These are phyloP conservation scores for Irpex sp. DNA, from an alignment of 1,284 basidiomycete genomes.

Conservation along the genomic window DNA sequence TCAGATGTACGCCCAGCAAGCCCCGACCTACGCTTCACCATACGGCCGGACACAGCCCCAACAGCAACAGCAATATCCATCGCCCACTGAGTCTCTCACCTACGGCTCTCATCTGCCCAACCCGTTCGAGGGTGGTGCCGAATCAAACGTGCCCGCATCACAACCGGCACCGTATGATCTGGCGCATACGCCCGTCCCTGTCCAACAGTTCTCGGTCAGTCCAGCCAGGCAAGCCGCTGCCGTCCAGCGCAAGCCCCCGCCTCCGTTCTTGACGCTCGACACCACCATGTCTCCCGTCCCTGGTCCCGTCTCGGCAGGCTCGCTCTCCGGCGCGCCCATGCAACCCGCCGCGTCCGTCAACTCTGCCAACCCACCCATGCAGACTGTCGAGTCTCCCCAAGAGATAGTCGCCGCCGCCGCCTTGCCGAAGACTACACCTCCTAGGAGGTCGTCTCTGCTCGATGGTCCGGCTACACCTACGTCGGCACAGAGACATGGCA, in stretches of 20 bases:
- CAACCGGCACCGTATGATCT: not conserved
- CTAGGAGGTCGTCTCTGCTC: slow-evolving; percentile 14
- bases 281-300: slow-evolving; percentile 7
- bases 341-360: slow-evolving; percentile 13
- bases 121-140: slow-evolving; percentile 10
- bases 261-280: slow-evolving; percentile 18
- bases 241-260: slow-evolving; percentile 24
- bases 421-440: not conserved
- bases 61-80: slow-evolving; percentile 9
- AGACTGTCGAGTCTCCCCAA: slow-evolving; percentile 8
- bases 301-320: slow-evolving; percentile 11
- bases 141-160: not conserved
- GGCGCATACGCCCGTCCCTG: not conserved
- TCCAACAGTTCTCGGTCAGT: not conserved
- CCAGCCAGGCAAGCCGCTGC: slow-evolving; percentile 9
- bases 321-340: slow-evolving; percentile 16
- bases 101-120: slow-evolving; percentile 8
- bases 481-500: slow-evolving; percentile 1
- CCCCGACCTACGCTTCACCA: not conserved
- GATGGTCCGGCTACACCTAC: slow-evolving; percentile 9
- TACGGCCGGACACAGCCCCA: slow-evolving; percentile 13
- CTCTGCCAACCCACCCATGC: slow-evolving; percentile 16
- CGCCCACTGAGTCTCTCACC: slow-evolving; percentile 1
- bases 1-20: not conserved
- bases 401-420: not conserved